Conservation (phyloP, 164 flowering plant species). For the Tetrastigma voinierianum region DNA sequence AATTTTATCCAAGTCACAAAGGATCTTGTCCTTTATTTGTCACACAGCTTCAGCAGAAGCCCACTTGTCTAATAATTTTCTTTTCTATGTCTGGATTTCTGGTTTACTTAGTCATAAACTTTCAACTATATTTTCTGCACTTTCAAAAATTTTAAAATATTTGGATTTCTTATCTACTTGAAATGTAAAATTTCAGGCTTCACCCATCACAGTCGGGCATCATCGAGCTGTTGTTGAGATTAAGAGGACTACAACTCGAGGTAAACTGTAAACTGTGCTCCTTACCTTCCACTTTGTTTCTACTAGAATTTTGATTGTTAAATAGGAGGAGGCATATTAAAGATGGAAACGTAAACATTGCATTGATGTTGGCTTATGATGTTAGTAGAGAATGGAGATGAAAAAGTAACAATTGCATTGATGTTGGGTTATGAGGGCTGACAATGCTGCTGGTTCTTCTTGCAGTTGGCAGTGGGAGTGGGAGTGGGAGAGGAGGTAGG, state of each 20-base stretch:
- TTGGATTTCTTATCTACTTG: neutral
- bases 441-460: slow-evolving; percentile 11
- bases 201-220: slow-evolving; percentile 45
- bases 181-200: slow-evolving; percentile 45
- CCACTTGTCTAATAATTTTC: neutral
- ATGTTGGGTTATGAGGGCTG: neutral
- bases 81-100: neutral
- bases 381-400: no score
- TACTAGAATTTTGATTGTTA: neutral
- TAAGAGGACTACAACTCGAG: slow-evolving; percentile 49
- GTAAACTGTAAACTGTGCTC: slow-evolving; percentile 16
- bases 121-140: neutral
- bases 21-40: neutral
- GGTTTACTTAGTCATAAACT: neutral
- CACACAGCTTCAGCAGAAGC: neutral
- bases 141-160: neutral
- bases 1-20: neutral
- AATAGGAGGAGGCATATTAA: neutral
- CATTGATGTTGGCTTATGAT: no score
- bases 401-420: neutral
- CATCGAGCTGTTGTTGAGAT: slow-evolving; percentile 43
- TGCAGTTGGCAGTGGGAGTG: slow-evolving; percentile 51
- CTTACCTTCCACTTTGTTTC: neutral
- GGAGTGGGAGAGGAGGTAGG: slow-evolving; percentile 45
- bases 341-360: neutral